phyloP scores from a whole-genome alignment of 768 basidiomycete species.

The Leccinum longicurvipes region DNA sequence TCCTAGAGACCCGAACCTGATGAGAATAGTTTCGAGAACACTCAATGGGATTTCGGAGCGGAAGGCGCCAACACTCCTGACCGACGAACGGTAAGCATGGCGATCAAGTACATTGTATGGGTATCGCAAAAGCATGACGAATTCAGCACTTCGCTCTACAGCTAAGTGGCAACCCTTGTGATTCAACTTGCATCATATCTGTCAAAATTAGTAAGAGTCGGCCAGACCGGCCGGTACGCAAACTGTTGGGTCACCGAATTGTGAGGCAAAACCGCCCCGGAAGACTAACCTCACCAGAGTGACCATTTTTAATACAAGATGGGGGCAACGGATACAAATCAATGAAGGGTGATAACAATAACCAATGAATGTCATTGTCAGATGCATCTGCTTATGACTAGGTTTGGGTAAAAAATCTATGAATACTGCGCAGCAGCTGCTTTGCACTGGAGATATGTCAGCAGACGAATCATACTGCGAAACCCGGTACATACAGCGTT shows the following conservation, averaged over 20 bases:
- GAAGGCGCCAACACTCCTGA: not conserved
- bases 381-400: constrained; percentile 3
- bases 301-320: not conserved
- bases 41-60: not conserved
- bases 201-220: no score
- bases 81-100: not conserved
- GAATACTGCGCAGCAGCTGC: constrained; percentile 65
- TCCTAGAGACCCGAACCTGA: not conserved
- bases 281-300: not conserved
- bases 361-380: constrained; percentile 10
- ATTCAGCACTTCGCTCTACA: not conserved
- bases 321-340: not conserved
- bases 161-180: no score
- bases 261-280: not conserved
- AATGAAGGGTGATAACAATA: constrained; percentile 1
- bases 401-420: constrained; percentile 10
- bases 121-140: no score
- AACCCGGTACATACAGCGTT: constrained; percentile 62
- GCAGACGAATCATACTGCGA: not conserved
- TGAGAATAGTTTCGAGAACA: not conserved
- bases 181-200: not conserved
- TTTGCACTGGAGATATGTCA: constrained; percentile 53
- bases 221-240: no score
- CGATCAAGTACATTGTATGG: no score
- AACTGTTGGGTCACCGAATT: not conserved